Conservation (phyloP, 805 yeast genomes). For the Starmera caribaea region DNA sequence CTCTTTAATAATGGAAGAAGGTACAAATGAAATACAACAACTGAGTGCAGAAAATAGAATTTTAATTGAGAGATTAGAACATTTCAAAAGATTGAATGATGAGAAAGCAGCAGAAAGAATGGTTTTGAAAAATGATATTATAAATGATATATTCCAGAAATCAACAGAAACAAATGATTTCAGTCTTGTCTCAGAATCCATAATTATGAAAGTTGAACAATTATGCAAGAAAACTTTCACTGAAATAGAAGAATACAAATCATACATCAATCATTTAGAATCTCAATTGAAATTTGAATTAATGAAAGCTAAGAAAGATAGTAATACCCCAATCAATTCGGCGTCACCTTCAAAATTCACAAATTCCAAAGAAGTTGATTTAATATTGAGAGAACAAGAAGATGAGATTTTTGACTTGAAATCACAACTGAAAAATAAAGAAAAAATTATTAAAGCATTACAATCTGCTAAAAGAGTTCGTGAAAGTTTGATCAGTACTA, state of each 20-base stretch:
- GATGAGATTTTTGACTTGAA: constrained; percentile 60
- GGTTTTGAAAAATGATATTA: constrained; percentile 46
- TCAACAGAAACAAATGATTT: constrained; percentile 20
- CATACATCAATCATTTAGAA: constrained; percentile 53
- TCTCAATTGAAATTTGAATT: constrained; percentile 29
- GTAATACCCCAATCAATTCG: background rate
- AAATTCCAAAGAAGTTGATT: constrained; percentile 12
- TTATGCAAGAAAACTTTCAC: constrained; percentile 34
- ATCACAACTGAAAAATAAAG: constrained; percentile 59
- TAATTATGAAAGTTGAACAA: constrained; percentile 36
- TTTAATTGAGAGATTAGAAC: constrained; percentile 59
- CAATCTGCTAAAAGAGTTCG: constrained; percentile 57
- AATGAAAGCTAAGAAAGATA: constrained; percentile 1
- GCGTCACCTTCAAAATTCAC: constrained; percentile 5
- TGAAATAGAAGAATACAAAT: constrained; percentile 49
- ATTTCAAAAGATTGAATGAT: constrained; percentile 55
- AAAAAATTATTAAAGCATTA: constrained; percentile 66
- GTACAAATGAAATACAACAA: constrained; percentile 25
- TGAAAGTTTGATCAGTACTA: constrained; percentile 20
- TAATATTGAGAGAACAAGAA: constrained; percentile 44
- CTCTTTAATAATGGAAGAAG: constrained; percentile 4
- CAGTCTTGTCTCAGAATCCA: constrained; percentile 26
- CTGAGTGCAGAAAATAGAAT: constrained; percentile 56
- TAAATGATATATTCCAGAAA: constrained; percentile 46
- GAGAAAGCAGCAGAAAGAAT: constrained; percentile 45